Conservation (phyloP, 192 early-diverging fungal genomes). For the Entomortierella beljakovae region DNA sequence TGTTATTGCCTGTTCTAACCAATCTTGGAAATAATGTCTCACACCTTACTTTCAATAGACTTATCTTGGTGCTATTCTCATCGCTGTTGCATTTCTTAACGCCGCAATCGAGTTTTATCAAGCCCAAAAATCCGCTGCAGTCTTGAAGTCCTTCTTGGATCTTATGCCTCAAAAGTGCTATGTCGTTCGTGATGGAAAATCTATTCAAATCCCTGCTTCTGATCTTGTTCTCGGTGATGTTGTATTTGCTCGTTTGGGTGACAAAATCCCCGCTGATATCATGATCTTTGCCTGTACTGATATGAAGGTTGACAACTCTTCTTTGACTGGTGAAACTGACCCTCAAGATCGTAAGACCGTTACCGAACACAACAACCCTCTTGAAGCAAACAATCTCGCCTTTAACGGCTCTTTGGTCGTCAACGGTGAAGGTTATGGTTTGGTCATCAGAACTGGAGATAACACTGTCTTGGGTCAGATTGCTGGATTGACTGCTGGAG, state of each 20-base stretch:
- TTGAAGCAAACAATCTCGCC: constrained; percentile 92
- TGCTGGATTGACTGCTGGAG: constrained; percentile 84
- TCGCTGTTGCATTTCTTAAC: constrained; percentile 90
- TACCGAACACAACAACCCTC: constrained; percentile 82
- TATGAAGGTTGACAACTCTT: constrained; percentile 97
- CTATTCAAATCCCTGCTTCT: constrained; percentile 72
- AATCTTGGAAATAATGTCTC: neutral
- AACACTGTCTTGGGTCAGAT: constrained; percentile 96
- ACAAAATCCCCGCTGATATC: constrained; percentile 96
- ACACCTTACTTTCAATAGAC: constrained; percentile 58
- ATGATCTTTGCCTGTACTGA: constrained; percentile 83
- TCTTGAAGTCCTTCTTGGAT: constrained; percentile 91
- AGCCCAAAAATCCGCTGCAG: constrained; percentile 87
- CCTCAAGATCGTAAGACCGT: constrained; percentile 82
- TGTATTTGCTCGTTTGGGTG: constrained; percentile 90
- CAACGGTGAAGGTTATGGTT: constrained; percentile 89
- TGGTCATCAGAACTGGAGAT: constrained; percentile 95
- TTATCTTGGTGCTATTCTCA: constrained; percentile 91
- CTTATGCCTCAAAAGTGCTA: constrained; percentile 90
- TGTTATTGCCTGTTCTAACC: too few relatives aligned
- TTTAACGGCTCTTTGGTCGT: constrained; percentile 92
- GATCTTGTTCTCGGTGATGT: constrained; percentile 90
- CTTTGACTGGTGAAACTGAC: constrained; percentile 95
- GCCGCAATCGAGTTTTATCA: constrained; percentile 95
- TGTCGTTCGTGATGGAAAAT: constrained; percentile 81